Conservation (phyloP, 2,329 filamentous ascomycete genomes). For the Ascochyta rabiei region DNA sequence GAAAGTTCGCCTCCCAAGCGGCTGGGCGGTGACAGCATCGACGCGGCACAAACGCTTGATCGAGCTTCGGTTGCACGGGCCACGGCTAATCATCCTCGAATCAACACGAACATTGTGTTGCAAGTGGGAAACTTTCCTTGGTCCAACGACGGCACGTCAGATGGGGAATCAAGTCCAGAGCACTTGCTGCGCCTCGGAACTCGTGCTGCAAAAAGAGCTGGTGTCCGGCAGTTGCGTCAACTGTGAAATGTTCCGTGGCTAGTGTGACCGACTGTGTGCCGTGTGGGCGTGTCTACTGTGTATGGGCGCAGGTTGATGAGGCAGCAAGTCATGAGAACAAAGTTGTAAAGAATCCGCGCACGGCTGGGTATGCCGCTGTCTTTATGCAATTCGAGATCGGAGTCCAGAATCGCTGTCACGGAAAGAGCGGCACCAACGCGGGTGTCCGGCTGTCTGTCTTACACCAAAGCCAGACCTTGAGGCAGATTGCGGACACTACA, state of each 20-base stretch:
- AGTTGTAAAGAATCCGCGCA: neutral
- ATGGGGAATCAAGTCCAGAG: neutral
- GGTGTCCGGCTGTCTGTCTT: constrained; percentile 5
- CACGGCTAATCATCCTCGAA: constrained; percentile 10
- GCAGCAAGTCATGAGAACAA: neutral
- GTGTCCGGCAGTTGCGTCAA: neutral
- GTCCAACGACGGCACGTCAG: neutral
- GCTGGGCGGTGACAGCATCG: constrained; percentile 22
- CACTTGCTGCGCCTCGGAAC: neutral
- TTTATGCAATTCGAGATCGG: neutral
- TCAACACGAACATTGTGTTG: neutral
- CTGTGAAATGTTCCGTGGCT: constrained; percentile 1
- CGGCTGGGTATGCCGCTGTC: neutral
- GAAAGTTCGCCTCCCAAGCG: constrained; percentile 3
- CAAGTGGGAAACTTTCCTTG: neutral
- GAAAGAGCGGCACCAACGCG: constrained; percentile 8
- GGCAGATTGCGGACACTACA: neutral
- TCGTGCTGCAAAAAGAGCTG: neutral
- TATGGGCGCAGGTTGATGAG: neutral
- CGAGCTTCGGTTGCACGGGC: constrained; percentile 2
- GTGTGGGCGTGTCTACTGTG: neutral
- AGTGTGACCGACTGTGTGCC: neutral
- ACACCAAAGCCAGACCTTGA: neutral
- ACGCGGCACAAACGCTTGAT: constrained; percentile 27
- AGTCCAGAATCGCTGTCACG: constrained; percentile 2